These are phyloP conservation scores for Fraxinus greggii DNA, from an alignment of 305 asterid genomes.

Conservation along the genomic window DNA sequence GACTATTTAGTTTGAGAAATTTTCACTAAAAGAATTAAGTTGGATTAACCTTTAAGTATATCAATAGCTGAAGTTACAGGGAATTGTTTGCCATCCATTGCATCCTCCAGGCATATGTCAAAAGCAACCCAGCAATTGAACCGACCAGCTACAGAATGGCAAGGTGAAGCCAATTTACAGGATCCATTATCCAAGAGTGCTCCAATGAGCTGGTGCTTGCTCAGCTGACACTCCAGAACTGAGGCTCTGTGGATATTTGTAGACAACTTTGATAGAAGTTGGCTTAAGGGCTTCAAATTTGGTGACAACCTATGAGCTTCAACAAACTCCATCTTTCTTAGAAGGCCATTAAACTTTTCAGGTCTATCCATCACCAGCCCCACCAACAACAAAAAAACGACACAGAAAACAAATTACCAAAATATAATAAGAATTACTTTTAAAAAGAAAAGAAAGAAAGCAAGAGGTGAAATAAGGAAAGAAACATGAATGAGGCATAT, in stretches of 20 bases:
- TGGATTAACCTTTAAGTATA: slow-evolving; percentile 25
- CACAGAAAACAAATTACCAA: not conserved
- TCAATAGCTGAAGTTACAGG: slow-evolving; percentile 31
- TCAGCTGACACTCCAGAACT: not conserved
- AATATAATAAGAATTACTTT: not conserved
- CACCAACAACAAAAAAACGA: not conserved
- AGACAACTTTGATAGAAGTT: not conserved
- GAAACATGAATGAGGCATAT: not conserved
- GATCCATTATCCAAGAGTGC: slow-evolving; percentile 2
- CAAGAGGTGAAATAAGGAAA: not conserved
- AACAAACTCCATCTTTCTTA: slow-evolving; percentile 1
- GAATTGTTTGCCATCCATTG: slow-evolving; percentile 35
- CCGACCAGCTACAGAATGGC: slow-evolving; percentile 18
- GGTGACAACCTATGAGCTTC: slow-evolving; percentile 6
- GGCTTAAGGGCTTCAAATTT: not conserved
- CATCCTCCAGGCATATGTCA: slow-evolving; percentile 35
- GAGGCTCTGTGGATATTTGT: not conserved
- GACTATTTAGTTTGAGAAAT: not conserved
- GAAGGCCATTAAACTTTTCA: slow-evolving; percentile 7
- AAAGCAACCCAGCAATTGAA: slow-evolving; percentile 34
- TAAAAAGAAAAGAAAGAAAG: not conserved
- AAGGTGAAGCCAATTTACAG: not conserved
- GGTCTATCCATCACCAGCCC: not conserved
- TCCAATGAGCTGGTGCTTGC: slow-evolving; percentile 7
- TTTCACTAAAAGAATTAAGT: not conserved